Conservation (phyloP, 257 asterid species). For the Solanum peruvianum region DNA sequence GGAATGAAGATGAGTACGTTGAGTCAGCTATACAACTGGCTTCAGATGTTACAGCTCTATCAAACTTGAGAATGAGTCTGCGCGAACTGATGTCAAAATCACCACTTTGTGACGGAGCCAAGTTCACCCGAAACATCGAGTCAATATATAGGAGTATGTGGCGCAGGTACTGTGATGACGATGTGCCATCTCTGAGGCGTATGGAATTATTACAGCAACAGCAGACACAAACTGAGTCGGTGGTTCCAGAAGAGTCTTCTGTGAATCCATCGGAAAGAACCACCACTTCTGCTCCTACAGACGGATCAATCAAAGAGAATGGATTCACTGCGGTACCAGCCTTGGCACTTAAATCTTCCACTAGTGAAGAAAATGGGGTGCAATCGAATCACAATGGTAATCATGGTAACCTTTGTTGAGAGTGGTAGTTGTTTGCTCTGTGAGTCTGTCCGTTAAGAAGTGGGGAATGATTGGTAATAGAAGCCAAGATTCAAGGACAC, state of each 20-base stretch:
- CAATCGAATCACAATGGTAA: slow-evolving; percentile 7
- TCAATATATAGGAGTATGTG: slow-evolving; percentile 66
- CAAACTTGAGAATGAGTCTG: slow-evolving; percentile 61
- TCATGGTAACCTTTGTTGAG: slow-evolving; percentile 1
- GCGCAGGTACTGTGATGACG: slow-evolving; percentile 71
- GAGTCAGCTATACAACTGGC: slow-evolving; percentile 60
- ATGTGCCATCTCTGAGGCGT: slow-evolving; percentile 64
- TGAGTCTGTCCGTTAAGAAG: background rate
- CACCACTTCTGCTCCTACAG: slow-evolving; percentile 8
- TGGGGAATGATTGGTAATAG: slow-evolving; percentile 1
- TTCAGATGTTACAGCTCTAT: slow-evolving; percentile 55
- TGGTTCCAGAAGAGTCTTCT: slow-evolving; percentile 19
- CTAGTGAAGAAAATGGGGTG: slow-evolving; percentile 36
- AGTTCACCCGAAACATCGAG: slow-evolving; percentile 57
- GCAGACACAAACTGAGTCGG: slow-evolving; percentile 5
- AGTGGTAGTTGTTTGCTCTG: background rate
- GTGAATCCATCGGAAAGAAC: slow-evolving; percentile 17
- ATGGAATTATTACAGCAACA: slow-evolving; percentile 34
- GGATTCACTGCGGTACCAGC: slow-evolving; percentile 18
- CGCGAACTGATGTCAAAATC: slow-evolving; percentile 83
- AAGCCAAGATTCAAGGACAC: background rate
- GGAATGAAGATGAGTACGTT: slow-evolving; percentile 78
- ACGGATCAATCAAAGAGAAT: slow-evolving; percentile 34
- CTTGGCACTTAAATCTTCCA: background rate
- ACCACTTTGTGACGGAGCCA: slow-evolving; percentile 77